These are phyloP conservation scores for Dentipellis fragilis DNA, from an alignment of 768 basidiomycete species.

Conservation along the genomic window DNA sequence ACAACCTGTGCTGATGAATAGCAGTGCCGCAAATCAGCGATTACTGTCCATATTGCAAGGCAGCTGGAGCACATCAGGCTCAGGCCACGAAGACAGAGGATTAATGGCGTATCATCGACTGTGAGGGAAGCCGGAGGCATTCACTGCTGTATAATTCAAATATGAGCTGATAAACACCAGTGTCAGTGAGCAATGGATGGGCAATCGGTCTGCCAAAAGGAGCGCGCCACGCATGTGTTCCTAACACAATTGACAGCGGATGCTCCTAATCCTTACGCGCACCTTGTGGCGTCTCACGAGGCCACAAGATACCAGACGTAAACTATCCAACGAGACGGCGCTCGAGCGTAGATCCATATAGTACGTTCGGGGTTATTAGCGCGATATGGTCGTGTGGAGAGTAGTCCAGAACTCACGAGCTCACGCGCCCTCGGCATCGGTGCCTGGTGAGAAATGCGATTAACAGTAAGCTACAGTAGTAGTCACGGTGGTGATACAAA, in stretches of 20 bases:
- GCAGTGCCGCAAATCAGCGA: conserved; percentile 13
- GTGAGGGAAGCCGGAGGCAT: background rate
- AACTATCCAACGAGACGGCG: too few relatives aligned
- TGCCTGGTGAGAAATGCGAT: background rate
- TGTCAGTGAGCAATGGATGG: too few relatives aligned
- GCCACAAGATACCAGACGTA: too few relatives aligned
- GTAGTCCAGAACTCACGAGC: too few relatives aligned
- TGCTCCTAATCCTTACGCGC: too few relatives aligned
- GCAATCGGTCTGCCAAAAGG: too few relatives aligned
- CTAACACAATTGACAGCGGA: too few relatives aligned
- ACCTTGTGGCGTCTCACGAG: too few relatives aligned
- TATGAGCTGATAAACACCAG: background rate
- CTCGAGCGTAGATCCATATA: too few relatives aligned
- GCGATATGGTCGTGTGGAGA: too few relatives aligned
- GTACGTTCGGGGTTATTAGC: too few relatives aligned
- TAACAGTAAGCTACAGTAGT: background rate
- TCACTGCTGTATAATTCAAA: background rate
- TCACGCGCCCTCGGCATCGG: background rate
- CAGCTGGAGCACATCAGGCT: background rate
- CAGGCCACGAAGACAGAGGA: background rate
- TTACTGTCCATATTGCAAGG: conserved; percentile 10
- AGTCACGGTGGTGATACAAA: background rate
- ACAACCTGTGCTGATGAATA: background rate
- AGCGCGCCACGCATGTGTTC: too few relatives aligned
- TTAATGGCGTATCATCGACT: background rate